These are phyloP conservation scores for Protomyces lactucae-debilis DNA, from an alignment of 1,139 yeast genomes.

Conservation along the genomic window DNA sequence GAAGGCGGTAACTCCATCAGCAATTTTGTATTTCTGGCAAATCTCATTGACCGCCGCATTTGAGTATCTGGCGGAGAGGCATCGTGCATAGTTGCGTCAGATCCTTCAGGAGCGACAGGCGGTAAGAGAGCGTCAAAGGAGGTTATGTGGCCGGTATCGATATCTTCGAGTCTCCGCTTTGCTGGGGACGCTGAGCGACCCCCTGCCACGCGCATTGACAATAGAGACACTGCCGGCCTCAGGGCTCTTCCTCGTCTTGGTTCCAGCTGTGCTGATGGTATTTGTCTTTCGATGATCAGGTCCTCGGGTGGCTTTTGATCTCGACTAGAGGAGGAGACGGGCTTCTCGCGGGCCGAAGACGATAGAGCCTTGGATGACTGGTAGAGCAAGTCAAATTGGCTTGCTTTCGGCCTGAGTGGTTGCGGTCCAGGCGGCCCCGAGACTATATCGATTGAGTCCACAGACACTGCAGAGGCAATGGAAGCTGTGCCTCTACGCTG, in stretches of 20 bases:
- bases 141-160: constrained; percentile 7
- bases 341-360: neutral
- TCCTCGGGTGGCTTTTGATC: neutral
- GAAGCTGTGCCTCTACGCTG: neutral
- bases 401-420: neutral
- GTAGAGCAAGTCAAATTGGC: constrained; percentile 8
- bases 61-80: neutral
- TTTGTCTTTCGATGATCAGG: neutral
- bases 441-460: neutral
- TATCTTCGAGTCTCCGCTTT: constrained; percentile 6
- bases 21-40: neutral
- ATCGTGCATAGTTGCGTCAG: neutral
- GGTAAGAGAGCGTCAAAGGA: constrained; percentile 6
- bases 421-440: neutral
- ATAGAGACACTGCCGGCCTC: neutral
- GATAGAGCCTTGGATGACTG: neutral
- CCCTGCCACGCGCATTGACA: neutral
- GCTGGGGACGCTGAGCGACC: neutral
- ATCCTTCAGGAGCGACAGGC: neutral
- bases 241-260: neutral
- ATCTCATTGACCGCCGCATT: too few relatives aligned
- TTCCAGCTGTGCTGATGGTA: neutral
- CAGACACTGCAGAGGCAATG: neutral
- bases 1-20: neutral
- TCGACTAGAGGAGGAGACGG: too few relatives aligned